A percentile compares a stretch with the other conserved stretches of the same genome.
Conservation (phyloP, 768 basidiomycete species). For the Mycena filopes region DNA sequence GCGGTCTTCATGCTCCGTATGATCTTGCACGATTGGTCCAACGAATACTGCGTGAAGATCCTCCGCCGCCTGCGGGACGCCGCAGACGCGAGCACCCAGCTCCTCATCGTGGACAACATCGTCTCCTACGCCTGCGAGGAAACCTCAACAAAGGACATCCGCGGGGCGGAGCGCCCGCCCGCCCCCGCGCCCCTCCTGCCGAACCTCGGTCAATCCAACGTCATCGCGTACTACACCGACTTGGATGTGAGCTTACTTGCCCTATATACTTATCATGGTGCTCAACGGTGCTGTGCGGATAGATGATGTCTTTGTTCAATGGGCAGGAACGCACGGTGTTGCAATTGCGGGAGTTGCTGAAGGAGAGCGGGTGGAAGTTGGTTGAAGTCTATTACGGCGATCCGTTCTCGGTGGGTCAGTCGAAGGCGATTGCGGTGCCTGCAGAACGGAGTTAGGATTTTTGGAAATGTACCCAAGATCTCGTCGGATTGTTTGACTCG, state of each 20-base stretch:
- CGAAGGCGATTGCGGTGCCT: conserved; percentile 1
- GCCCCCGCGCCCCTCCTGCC: conserved; percentile 2
- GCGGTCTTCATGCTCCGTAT: conserved; percentile 10
- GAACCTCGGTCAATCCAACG: neutral
- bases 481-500: too few species aligned
- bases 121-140: conserved; percentile 4
- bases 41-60: conserved; percentile 6
- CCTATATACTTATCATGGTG: neutral
- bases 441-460: too few species aligned
- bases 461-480: too few species aligned
- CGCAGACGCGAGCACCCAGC: neutral
- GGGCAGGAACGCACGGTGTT: conserved; percentile 5
- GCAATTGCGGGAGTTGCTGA: neutral
- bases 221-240: conserved; percentile 5
- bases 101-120: conserved; percentile 10
- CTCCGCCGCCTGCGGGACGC: neutral
- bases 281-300: neutral
- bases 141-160: conserved; percentile 2
- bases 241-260: neutral
- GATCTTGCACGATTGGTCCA: conserved; percentile 16
- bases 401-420: conserved; percentile 9
- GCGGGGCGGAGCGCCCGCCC: neutral
- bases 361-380: conserved; percentile 2
- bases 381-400: conserved; percentile 15
- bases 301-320: conserved; percentile 18